Evolutionary conservation across 768 basidiomycete species (phyloP).

Genomic region (Boletus huronensis): DNA sequence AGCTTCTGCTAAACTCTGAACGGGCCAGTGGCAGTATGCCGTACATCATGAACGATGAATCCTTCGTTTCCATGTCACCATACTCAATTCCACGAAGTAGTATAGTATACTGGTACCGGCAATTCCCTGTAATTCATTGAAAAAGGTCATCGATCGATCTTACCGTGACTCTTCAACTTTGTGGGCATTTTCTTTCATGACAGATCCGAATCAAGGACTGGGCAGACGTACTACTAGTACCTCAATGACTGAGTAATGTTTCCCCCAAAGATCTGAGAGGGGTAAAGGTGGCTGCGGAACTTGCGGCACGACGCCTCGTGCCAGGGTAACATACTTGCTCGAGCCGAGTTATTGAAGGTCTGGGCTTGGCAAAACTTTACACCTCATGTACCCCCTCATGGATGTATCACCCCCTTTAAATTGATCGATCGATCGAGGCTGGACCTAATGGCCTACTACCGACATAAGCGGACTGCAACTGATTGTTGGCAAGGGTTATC

Average conservation of each 20-base stretch:
- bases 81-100: not conserved
- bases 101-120: too few species aligned
- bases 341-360: not conserved
- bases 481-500: not conserved
- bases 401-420: not conserved
- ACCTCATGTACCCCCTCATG: conserved; percentile 7
- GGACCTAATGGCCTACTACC: too few species aligned
- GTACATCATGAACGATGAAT: not conserved
- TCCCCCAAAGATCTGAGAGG: not conserved
- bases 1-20: conserved; percentile 2
- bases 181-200: not conserved
- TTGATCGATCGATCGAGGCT: conserved; percentile 1
- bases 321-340: conserved; percentile 8
- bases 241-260: not conserved
- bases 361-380: conserved; percentile 2
- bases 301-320: conserved; percentile 9
- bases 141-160: conserved; percentile 12
- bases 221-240: not conserved
- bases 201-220: not conserved
- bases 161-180: not conserved
- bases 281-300: too few species aligned
- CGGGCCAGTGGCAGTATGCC: not conserved
- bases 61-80: not conserved
- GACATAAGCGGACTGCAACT: too few species aligned
- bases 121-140: not conserved